Evolutionary conservation across 2,329 filamentous ascomycete genomes (phyloP).

Genomic region (Orbilia brochopaga): DNA sequence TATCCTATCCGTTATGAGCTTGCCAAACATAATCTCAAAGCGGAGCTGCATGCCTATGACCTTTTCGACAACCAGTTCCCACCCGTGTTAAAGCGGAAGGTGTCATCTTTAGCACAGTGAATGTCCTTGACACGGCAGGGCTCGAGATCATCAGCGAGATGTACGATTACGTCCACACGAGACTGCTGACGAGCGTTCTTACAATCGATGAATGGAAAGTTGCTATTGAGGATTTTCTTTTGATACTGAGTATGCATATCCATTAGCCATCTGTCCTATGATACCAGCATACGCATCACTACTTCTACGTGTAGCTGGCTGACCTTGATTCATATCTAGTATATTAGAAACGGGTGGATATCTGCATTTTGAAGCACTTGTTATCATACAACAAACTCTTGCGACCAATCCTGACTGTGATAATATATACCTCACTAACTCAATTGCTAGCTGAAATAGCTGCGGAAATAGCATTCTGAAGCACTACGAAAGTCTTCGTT

Average conservation of each 20-base stretch:
- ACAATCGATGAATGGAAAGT: constrained; percentile 33
- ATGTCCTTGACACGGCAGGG: constrained; percentile 30
- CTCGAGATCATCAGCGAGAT: constrained; percentile 17
- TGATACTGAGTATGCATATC: constrained; percentile 21
- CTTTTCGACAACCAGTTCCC: constrained; percentile 38
- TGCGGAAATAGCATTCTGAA: constrained; percentile 40
- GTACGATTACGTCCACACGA: constrained; percentile 36
- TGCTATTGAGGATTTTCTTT: constrained; percentile 31
- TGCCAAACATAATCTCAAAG: constrained; percentile 13
- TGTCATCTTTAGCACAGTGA: constrained; percentile 19
- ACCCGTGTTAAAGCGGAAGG: constrained; percentile 21
- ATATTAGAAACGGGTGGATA: constrained; percentile 24
- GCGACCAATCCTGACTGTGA: no score
- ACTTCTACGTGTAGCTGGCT: no score
- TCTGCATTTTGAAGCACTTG: constrained; percentile 40
- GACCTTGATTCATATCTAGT: not conserved
- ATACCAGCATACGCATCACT: no score
- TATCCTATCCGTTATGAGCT: constrained; percentile 35
- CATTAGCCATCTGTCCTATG: not conserved
- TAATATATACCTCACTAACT: no score
- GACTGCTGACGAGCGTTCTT: constrained; percentile 25
- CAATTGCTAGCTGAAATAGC: constrained; percentile 27
- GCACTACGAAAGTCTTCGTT: constrained; percentile 15
- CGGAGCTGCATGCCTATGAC: constrained; percentile 34
- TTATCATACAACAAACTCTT: no score